phyloP scores from a whole-genome alignment of 495 filamentous ascomycete species.

The Penicillium chermesinum region DNA sequence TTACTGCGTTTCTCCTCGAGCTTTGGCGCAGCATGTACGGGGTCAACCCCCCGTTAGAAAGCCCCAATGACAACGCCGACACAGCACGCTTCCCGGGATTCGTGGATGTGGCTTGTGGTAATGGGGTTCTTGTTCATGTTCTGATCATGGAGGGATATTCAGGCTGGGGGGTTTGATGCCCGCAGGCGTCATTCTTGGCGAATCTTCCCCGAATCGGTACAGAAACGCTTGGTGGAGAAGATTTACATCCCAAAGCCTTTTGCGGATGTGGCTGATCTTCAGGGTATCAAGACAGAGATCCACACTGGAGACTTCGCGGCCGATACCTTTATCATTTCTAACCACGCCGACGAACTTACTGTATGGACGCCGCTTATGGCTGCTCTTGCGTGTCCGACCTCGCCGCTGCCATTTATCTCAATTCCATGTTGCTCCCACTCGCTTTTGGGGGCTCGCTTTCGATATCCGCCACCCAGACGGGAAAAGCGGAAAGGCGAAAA shows the following conservation, averaged over 20 bases:
- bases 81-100: conserved; percentile 70
- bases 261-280: conserved; percentile 15
- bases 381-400: conserved; percentile 54
- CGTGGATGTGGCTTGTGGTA: conserved; percentile 93
- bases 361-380: conserved; percentile 92
- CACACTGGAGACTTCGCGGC: conserved; percentile 68
- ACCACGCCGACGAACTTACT: conserved; percentile 94
- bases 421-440: conserved; percentile 95
- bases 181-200: conserved; percentile 76
- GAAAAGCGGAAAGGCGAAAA: not conserved
- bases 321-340: conserved; percentile 89
- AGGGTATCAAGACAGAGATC: conserved; percentile 28
- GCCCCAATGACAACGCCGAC: conserved; percentile 3
- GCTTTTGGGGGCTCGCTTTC: conserved; percentile 66
- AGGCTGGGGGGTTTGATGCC: conserved; percentile 91
- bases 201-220: conserved; percentile 54
- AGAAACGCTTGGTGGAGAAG: conserved; percentile 58
- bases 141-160: conserved; percentile 74
- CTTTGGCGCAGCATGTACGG: conserved; percentile 85
- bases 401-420: conserved; percentile 65
- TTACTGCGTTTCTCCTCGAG: conserved; percentile 90
- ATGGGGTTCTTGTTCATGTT: conserved; percentile 86
- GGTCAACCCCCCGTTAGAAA: conserved; percentile 18
- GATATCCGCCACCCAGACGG: conserved; percentile 54
- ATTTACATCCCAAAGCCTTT: conserved; percentile 68